phyloP scores from a whole-genome alignment of 1,284 basidiomycete genomes.

The Heterobasidion irregulare region DNA sequence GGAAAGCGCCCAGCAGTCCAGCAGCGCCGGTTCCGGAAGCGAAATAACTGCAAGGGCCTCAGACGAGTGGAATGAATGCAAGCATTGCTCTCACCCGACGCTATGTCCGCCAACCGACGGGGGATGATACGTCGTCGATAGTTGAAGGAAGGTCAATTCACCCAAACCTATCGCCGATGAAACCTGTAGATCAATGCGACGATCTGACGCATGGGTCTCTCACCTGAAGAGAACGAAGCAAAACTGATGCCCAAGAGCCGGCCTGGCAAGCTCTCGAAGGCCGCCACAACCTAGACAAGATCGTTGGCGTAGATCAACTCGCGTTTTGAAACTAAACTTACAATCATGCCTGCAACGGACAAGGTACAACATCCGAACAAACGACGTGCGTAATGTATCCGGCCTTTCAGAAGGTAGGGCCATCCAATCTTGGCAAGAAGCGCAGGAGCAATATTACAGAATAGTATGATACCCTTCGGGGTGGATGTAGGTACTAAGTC shows the following conservation, averaged over 20 bases:
- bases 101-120: slow-evolving; percentile 61
- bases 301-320: not conserved
- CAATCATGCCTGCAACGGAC: slow-evolving; percentile 78
- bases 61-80: not conserved
- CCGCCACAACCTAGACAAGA: slow-evolving; percentile 64
- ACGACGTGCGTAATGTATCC: slow-evolving; percentile 70
- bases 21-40: slow-evolving; percentile 92
- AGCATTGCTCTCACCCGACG: slow-evolving; percentile 43
- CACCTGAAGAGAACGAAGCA: slow-evolving; percentile 87
- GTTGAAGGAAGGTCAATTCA: slow-evolving; percentile 91
- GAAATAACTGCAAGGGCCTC: slow-evolving; percentile 51
- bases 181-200: slow-evolving; percentile 3
- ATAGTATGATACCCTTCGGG: slow-evolving; percentile 89
- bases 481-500: slow-evolving; percentile 89
- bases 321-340: slow-evolving; percentile 22
- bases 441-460: slow-evolving; percentile 84
- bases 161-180: slow-evolving; percentile 56
- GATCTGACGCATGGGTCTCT: slow-evolving; percentile 1
- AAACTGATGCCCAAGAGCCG: slow-evolving; percentile 82
- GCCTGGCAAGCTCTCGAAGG: slow-evolving; percentile 60
- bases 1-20: slow-evolving; percentile 83
- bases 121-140: slow-evolving; percentile 79
- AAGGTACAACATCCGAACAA: slow-evolving; percentile 69
- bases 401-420: slow-evolving; percentile 85
- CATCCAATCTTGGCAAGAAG: slow-evolving; percentile 84